phyloP scores from a whole-genome alignment of 2,329 filamentous ascomycete genomes.

The Chaetomium globosum region DNA sequence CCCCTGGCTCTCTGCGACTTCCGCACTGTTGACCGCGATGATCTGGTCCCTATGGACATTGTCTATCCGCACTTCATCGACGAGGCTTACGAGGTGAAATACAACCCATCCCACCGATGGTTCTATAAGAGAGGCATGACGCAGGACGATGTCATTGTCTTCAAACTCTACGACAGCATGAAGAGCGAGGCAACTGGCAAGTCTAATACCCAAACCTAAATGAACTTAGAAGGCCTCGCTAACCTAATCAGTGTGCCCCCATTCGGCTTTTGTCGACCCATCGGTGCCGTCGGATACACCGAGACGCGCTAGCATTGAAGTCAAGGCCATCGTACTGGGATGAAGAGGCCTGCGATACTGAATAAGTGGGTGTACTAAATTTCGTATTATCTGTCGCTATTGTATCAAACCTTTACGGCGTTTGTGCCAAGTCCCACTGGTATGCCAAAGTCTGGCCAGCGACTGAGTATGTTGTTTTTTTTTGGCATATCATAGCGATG shows the following conservation, averaged over 20 bases:
- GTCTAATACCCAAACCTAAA: background rate
- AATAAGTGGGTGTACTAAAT: background rate
- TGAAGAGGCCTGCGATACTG: background rate
- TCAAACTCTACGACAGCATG: constrained; percentile 28
- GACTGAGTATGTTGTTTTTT: background rate
- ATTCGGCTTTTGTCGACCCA: constrained; percentile 28
- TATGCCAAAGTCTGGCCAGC: background rate
- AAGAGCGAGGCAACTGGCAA: constrained; percentile 16
- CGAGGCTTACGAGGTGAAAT: constrained; percentile 27
- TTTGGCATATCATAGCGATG: background rate
- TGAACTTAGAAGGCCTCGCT: background rate
- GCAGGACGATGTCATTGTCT: constrained; percentile 25
- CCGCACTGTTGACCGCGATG: constrained; percentile 11
- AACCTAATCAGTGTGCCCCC: constrained; percentile 25
- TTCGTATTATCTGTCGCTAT: background rate
- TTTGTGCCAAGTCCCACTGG: background rate
- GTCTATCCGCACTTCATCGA: constrained; percentile 28
- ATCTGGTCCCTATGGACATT: constrained; percentile 15
- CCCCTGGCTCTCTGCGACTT: constrained; percentile 25
- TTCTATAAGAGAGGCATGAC: constrained; percentile 27
- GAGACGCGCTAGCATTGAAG: constrained; percentile 26
- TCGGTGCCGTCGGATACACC: constrained; percentile 8
- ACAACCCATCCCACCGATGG: constrained; percentile 27
- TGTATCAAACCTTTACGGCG: background rate
- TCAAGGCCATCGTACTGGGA: constrained; percentile 24